Conservation (phyloP, 495 filamentous ascomycete species). For the Mytilinidion resinicola region DNA sequence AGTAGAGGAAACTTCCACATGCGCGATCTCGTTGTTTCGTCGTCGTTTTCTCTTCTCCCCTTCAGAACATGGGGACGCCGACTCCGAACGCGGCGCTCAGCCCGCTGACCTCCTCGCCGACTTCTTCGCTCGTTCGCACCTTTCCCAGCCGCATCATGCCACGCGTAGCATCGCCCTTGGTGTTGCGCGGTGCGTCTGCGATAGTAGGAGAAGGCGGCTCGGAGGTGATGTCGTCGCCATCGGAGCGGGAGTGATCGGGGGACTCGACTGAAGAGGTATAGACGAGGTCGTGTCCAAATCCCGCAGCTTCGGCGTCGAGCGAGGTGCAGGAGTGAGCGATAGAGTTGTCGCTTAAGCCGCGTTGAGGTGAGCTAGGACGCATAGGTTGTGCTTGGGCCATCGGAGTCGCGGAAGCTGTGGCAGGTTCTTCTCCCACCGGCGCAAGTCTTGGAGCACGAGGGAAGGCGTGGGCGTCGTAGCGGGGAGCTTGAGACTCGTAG, state of each 20-base stretch:
- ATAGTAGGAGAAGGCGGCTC: conserved; percentile 19
- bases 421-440: not conserved
- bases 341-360: conserved; percentile 17
- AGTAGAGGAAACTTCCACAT: too few relatives aligned
- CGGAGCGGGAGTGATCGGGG: not conserved
- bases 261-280: conserved; percentile 8
- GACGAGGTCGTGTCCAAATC: conserved; percentile 20
- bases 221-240: conserved; percentile 3
- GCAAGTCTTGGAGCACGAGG: not conserved
- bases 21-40: not conserved
- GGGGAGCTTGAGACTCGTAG: conserved; percentile 14
- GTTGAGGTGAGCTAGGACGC: conserved; percentile 12
- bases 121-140: not conserved
- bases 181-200: not conserved
- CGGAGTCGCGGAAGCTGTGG: not conserved
- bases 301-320: not conserved
- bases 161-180: not conserved
- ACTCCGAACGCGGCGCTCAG: not conserved
- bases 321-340: conserved; percentile 1
- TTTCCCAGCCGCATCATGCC: not conserved
- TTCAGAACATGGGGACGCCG: not conserved
- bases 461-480: conserved; percentile 27
- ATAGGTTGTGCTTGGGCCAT: not conserved
- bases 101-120: not conserved
- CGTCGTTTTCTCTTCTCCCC: not conserved